phyloP scores from a whole-genome alignment of 2,329 filamentous ascomycete species.

The Tolypocladium capitatum region DNA sequence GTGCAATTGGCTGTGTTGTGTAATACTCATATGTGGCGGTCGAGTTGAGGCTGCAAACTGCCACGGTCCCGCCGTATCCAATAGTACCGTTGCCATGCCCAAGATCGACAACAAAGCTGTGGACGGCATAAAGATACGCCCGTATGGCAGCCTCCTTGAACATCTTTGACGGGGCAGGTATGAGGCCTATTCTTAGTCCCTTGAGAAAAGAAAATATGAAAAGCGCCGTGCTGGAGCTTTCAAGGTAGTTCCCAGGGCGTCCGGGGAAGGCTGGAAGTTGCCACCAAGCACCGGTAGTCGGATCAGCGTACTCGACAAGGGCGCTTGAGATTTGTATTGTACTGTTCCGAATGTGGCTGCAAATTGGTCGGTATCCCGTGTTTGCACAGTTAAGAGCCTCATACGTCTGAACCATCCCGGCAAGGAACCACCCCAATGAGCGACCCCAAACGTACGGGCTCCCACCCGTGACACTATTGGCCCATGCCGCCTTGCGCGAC shows the following conservation, averaged over 20 bases:
- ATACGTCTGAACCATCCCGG: constrained; percentile 36
- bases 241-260: constrained; percentile 44
- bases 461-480: constrained; percentile 33
- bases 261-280: constrained; percentile 34
- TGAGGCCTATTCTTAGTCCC: constrained; percentile 2
- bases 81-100: constrained; percentile 25
- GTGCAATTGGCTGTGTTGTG: constrained; percentile 17
- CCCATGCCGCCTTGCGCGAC: constrained; percentile 34
- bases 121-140: constrained; percentile 22
- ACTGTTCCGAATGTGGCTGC: constrained; percentile 8
- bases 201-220: constrained; percentile 30
- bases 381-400: constrained; percentile 21
- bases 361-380: neutral
- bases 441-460: constrained; percentile 41
- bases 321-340: neutral
- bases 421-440: constrained; percentile 39
- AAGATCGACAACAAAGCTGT: constrained; percentile 28
- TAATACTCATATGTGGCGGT: constrained; percentile 27
- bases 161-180: constrained; percentile 1
- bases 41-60: constrained; percentile 28
- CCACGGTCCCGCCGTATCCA: constrained; percentile 23
- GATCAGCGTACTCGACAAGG: constrained; percentile 23
- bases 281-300: constrained; percentile 42
- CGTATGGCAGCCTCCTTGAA: constrained; percentile 11
- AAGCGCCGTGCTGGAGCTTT: constrained; percentile 46